A percentile compares a stretch with the other conserved stretches of the same genome.
Conservation (phyloP, 2,329 filamentous ascomycete species). For the Pyrenophora seminiperda region DNA sequence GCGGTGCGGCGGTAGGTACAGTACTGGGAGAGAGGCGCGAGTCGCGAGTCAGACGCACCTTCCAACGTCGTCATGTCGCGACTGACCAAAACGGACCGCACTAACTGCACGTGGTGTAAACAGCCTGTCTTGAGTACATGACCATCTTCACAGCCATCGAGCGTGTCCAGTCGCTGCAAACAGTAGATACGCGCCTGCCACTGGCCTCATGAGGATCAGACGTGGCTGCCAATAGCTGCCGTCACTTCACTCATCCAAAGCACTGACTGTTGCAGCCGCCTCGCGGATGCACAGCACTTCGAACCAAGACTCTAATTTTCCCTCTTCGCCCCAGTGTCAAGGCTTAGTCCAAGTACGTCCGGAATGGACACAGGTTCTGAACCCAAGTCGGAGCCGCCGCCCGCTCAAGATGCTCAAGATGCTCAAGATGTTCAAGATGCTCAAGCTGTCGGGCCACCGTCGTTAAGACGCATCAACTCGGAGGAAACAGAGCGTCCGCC, state of each 20-base stretch:
- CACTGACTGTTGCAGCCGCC: conserved; percentile 29
- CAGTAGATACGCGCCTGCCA: background rate
- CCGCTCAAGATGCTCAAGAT: conserved; percentile 14
- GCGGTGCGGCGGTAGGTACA: conserved; percentile 7
- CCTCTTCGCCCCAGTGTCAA: conserved; percentile 23
- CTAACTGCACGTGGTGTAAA: conserved; percentile 16
- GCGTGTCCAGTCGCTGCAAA: background rate
- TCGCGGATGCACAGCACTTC: conserved; percentile 23
- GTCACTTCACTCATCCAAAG: conserved; percentile 29
- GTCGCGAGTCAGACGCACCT: conserved; percentile 35
- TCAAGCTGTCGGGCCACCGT: conserved; percentile 7
- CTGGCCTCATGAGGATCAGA: conserved; percentile 7
- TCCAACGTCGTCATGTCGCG: conserved; percentile 36
- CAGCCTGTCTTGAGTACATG: background rate
- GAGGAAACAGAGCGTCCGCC: conserved; percentile 35
- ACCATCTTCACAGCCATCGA: background rate
- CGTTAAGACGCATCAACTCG: conserved; percentile 21
- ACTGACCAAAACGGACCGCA: conserved; percentile 24
- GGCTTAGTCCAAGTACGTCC: background rate
- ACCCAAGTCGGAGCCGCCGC: conserved; percentile 19
- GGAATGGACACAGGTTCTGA: conserved; percentile 23
- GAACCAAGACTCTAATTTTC: conserved; percentile 25
- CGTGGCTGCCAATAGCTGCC: conserved; percentile 9
- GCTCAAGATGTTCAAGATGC: conserved; percentile 15
- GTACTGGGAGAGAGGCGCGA: conserved; percentile 19